Conservation (phyloP, 495 filamentous ascomycete species). For the Lophium mytilinum region DNA sequence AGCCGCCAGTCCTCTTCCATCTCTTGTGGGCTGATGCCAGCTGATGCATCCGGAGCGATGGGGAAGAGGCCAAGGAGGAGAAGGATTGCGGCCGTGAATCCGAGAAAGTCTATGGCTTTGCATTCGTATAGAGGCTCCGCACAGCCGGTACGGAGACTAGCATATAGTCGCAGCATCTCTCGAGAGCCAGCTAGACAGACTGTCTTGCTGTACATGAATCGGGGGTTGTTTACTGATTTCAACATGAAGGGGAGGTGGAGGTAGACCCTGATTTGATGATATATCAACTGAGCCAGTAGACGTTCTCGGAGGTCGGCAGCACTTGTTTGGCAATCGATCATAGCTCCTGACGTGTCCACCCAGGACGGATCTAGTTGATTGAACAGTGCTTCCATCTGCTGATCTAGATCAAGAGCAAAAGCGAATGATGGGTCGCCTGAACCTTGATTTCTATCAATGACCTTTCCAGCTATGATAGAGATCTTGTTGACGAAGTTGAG, state of each 20-base stretch:
- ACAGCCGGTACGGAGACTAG: slow-evolving; percentile 33
- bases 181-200: slow-evolving; percentile 43
- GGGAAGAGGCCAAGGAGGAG: slow-evolving; percentile 43
- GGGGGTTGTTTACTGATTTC: slow-evolving; percentile 37
- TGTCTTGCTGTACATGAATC: slow-evolving; percentile 35
- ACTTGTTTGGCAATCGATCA: slow-evolving; percentile 15
- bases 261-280: slow-evolving; percentile 38
- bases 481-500: slow-evolving; percentile 27
- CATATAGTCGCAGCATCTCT: slow-evolving; percentile 40
- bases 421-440: slow-evolving; percentile 33
- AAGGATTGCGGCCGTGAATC: slow-evolving; percentile 45
- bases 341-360: slow-evolving; percentile 18
- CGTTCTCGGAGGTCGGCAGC: slow-evolving; percentile 30
- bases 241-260: slow-evolving; percentile 52
- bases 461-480: slow-evolving; percentile 40
- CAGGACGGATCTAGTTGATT: slow-evolving; percentile 34
- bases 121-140: slow-evolving; percentile 38
- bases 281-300: slow-evolving; percentile 40
- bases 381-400: slow-evolving; percentile 39
- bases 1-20: slow-evolving; percentile 43
- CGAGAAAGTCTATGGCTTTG: slow-evolving; percentile 49
- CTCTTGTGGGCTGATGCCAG: slow-evolving; percentile 19
- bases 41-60: slow-evolving; percentile 22
- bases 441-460: slow-evolving; percentile 46
- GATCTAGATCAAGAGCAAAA: slow-evolving; percentile 40